Evolutionary conservation across 352 stramenopile genomes (phyloP), one percentile per base, ranked within the genome.

Genomic region (Peronosclerospora sorghi): DNA sequence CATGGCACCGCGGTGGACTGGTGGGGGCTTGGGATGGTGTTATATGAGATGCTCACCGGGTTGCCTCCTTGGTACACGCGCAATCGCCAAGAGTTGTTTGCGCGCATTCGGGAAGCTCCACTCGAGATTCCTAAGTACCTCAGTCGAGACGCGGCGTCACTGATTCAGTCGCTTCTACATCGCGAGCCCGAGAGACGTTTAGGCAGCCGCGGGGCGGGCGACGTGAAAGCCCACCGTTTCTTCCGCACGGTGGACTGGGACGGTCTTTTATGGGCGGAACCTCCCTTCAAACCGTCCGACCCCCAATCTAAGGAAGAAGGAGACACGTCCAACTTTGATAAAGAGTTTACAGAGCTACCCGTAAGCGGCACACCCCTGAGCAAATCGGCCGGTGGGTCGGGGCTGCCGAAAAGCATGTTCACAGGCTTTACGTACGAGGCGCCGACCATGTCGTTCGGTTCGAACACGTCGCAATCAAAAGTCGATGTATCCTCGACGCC

Each of bases 281-380:
- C 79, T n/a, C 79, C 79, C 4, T 92, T 91, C 58, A 87, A 88
- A 57, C 79, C 79, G 47, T 88, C 75, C 19, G 63, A 86, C 41
- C 75, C 75, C 13, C 73, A 87, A 57, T 83, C 78, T 8, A 91
- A 91, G 51, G 79, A 91, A 55, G 72, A 82, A 30, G 79, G 74
- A 24, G 79, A 94, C 48, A 92, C 77, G 41, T 88, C 74, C 35
- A 95, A 95, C 63, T 95, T 95, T 41, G 83, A 95, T 61, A 76
- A 68, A 45, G 77, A 94, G 54, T 95, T 95, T 55, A 95, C 83
- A 12, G 73, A 89, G 45, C 55, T 94, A 50, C 83, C 83, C 1
- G 76, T 92, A 44, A 84, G 60, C 17, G 74, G 73, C 50, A 92
- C 76, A 36, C 76, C 76, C 20, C 48, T 89, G 49, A 92, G 79